Evolutionary conservation across 306 rosid genomes (phyloP).

Genomic region (Astragalus glycyphyllos): DNA sequence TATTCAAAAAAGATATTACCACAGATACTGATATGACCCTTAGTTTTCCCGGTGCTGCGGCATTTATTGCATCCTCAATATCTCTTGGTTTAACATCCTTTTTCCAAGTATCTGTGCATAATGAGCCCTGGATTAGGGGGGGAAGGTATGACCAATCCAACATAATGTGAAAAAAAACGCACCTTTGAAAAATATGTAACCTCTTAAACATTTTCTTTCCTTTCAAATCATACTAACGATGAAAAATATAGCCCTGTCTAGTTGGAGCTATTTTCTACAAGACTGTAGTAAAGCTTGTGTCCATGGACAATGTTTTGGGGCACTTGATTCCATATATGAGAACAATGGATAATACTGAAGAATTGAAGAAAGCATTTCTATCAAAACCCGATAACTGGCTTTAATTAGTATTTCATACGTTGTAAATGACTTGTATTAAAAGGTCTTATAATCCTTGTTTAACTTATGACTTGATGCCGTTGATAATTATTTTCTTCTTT

Average conservation of each 20-base stretch:
- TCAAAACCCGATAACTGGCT: neutral
- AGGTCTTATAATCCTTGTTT: conserved; percentile 9
- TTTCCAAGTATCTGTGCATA: conserved; percentile 85
- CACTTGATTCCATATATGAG: neutral
- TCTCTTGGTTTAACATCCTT: conserved; percentile 71
- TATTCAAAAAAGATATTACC: conserved; percentile 55
- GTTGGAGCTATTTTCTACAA: conserved; percentile 16
- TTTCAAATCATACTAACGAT: conserved; percentile 24
- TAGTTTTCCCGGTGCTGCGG: conserved; percentile 76
- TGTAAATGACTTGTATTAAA: neutral
- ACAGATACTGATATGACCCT: conserved; percentile 69
- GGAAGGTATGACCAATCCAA: conserved; percentile 25
- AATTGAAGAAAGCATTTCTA: conserved; percentile 11
- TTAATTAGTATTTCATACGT: conserved; percentile 13
- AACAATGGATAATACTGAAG: conserved; percentile 17
- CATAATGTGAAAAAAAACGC: neutral
- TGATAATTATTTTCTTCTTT: conserved; percentile 8
- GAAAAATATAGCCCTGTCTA: conserved; percentile 10
- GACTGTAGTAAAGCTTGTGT: neutral
- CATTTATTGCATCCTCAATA: conserved; percentile 75
- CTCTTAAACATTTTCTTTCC: conserved; percentile 12
- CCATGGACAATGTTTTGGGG: neutral
- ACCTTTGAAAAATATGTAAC: neutral
- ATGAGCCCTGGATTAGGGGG: conserved; percentile 36
- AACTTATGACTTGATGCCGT: conserved; percentile 1